These are phyloP conservation scores for Oehlia diaphana DNA, from an alignment of 192 early-diverging fungal species.

Conservation along the genomic window DNA sequence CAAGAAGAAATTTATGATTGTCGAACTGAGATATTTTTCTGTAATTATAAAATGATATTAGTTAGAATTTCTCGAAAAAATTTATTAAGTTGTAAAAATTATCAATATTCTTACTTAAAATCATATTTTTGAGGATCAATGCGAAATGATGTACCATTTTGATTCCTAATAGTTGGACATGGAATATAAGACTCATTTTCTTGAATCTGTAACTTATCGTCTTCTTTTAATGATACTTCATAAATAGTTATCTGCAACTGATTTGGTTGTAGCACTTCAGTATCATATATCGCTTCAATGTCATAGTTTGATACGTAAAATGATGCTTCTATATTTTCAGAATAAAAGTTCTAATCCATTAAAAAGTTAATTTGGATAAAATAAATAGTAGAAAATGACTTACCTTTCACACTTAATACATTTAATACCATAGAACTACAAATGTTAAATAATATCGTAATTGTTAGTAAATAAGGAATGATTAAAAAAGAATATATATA, in stretches of 20 bases:
- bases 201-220: background rate
- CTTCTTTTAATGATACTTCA: slow-evolving; percentile 1
- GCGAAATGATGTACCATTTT: background rate
- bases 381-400: background rate
- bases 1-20: background rate
- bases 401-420: background rate
- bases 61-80: no score
- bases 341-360: no score
- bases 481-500: no score
- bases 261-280: background rate
- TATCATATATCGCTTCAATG: background rate
- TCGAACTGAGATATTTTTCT: slow-evolving; percentile 22
- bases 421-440: background rate
- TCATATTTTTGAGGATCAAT: no score
- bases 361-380: no score
- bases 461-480: background rate
- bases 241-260: background rate
- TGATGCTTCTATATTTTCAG: no score
- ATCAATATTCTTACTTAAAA: no score
- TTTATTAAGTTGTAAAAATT: no score
- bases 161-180: no score
- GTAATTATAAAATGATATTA: background rate
- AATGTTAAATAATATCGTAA: no score
- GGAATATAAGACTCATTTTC: slow-evolving; percentile 1
- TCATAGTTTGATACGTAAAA: no score